These are phyloP conservation scores for Saccharomyces paradoxus DNA, from an alignment of 805 yeast genomes.

Conservation along the genomic window DNA sequence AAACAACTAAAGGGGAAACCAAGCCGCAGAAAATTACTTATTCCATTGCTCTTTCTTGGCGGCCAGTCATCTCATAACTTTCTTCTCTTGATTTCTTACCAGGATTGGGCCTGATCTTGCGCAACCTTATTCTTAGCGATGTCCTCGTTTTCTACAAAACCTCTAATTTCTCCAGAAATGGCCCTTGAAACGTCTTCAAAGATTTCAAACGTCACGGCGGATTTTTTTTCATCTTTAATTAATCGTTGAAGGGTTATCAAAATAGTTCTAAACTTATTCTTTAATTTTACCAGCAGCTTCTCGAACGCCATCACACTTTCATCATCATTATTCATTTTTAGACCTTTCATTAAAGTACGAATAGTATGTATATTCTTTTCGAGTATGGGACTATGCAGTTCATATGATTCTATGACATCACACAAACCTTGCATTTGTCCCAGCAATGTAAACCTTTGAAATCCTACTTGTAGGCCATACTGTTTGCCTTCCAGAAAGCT, in stretches of 20 bases:
- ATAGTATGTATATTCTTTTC: constrained; percentile 20
- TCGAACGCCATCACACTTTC: constrained; percentile 50
- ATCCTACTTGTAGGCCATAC: constrained; percentile 73
- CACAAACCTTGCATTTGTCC: constrained; percentile 59
- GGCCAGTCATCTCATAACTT: background rate
- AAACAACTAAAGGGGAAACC: too few species aligned
- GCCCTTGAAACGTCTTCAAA: constrained; percentile 27
- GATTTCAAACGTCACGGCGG: constrained; percentile 29
- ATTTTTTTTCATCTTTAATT: constrained; percentile 6
- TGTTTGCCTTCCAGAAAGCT: constrained; percentile 74
- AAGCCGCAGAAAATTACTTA: too few species aligned
- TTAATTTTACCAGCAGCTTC: constrained; percentile 41
- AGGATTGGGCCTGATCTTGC: constrained; percentile 21
- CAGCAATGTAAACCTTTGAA: constrained; percentile 56
- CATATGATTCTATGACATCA: constrained; percentile 32
- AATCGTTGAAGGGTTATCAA: constrained; percentile 29
- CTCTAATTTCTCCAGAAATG: constrained; percentile 27
- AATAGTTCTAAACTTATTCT: constrained; percentile 54
- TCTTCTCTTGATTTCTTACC: constrained; percentile 10
- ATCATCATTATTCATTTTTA: constrained; percentile 42
- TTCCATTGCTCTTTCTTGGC: background rate
- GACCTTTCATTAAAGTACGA: constrained; percentile 21
- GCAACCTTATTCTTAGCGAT: constrained; percentile 8
- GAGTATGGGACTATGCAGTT: constrained; percentile 7
- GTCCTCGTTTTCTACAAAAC: constrained; percentile 24